Conservation (phyloP, 1,139 yeast species). For the Diutina sp. region DNA sequence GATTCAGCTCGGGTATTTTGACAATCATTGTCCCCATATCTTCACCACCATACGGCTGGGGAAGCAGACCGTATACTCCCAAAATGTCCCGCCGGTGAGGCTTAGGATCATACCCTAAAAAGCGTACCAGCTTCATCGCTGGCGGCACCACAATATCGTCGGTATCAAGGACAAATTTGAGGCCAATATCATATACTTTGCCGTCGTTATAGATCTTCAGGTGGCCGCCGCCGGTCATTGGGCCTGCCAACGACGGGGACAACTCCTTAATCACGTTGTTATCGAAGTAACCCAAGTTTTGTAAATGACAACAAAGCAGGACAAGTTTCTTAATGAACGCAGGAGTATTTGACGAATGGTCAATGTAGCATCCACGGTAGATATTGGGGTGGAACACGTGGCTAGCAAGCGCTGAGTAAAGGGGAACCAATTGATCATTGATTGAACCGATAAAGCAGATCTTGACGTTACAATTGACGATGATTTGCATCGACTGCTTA, state of each 20-base stretch:
- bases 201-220: constrained; percentile 80
- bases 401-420: constrained; percentile 76
- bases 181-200: constrained; percentile 70
- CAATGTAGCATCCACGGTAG: constrained; percentile 80
- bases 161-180: constrained; percentile 66
- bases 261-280: constrained; percentile 73
- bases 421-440: constrained; percentile 85
- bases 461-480: constrained; percentile 63
- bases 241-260: constrained; percentile 34
- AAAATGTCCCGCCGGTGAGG: not conserved
- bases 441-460: constrained; percentile 75
- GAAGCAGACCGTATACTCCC: not conserved
- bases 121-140: not conserved
- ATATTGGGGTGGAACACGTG: constrained; percentile 84
- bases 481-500: constrained; percentile 49
- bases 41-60: not conserved
- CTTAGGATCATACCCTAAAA: not conserved
- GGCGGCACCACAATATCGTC: constrained; percentile 31
- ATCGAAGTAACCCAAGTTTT: constrained; percentile 73
- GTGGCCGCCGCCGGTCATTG: constrained; percentile 39
- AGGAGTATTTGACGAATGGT: constrained; percentile 40
- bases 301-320: constrained; percentile 30
- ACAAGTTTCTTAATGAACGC: constrained; percentile 25
- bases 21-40: constrained; percentile 2
- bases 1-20: constrained; percentile 12